Base-by-base conservation (phyloP, 768 basidiomycete genomes). In the Leccinum aurantiacum region DNA sequence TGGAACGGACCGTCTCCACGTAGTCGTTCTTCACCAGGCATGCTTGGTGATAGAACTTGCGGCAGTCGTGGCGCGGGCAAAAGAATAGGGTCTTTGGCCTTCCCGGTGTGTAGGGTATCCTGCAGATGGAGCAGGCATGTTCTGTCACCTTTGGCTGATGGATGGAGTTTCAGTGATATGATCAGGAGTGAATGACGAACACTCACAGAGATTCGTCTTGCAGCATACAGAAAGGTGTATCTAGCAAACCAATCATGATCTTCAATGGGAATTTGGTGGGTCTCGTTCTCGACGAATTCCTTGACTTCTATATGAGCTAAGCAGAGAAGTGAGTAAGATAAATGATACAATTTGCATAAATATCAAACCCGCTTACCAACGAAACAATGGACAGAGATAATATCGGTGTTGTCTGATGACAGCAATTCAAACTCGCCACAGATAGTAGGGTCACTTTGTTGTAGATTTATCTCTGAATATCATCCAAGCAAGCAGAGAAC, bases 31-130 rank as follows among this genome's bases (percentile, higher is more conserved):
- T 65, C 11, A 75, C 19, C 4, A 87, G 69, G 59, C 86, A 88
- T 0, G 62, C 24, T 11, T 77, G 74, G 65, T 88, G 86, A 60
- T 79, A 86, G 8, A 74, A 78, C 4, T 67, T 75, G 11, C 76
- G 69, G 60, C 86, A 88, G 0, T 62, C 56, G 0, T 80, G 82
- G 0, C 81, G 79, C 0, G 85, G 84, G 64, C 86, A 88, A 56
- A 84, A 84, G 56, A 87, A 83, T 72, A 83, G 83, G 7, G 82
- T 65, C 57, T 25, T 68, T 51, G 44, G 66, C 24, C 46, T 74
- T 64, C 80, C 75, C 0, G 84, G 81, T 29, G 73, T 73, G 63
- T 87, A 88, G 0, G 81, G 78, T 3, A 68, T 46, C 13, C 61
- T 62, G 71, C 86, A 88, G 4, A 76, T 63, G 9, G 44, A 11